phyloP scores from a whole-genome alignment of 176 grass and related monocot species.

The Musa itinerans region DNA sequence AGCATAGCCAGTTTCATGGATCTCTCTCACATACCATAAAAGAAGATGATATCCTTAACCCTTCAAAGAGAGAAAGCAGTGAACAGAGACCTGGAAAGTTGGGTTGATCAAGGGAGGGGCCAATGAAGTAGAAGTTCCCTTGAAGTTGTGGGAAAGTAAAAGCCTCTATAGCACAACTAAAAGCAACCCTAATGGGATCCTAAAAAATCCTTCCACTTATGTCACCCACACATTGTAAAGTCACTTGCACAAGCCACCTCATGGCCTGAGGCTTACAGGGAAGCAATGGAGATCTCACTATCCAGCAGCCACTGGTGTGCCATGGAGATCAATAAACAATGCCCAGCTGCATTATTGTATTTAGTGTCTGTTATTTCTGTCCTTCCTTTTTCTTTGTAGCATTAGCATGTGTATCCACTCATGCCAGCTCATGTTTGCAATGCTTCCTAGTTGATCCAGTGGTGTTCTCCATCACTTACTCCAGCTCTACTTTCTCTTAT shows the following conservation, averaged over 20 bases:
- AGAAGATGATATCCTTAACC: no score
- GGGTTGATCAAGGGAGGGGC: neutral
- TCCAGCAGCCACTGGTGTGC: neutral
- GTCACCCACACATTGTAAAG: neutral
- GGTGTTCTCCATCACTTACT: conserved; percentile 3
- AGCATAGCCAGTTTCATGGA: no score
- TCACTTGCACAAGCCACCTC: no score
- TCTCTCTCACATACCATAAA: no score
- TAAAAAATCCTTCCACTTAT: neutral
- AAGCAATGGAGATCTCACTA: neutral
- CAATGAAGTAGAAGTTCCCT: neutral
- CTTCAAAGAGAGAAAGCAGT: no score
- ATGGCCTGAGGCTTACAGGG: neutral
- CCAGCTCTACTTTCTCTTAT: neutral
- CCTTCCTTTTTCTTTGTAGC: neutral
- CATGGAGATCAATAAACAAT: conserved; percentile 1
- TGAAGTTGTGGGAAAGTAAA: conserved; percentile 2
- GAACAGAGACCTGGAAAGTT: neutral
- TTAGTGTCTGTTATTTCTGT: neutral
- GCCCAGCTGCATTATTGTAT: neutral
- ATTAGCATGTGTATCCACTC: conserved; percentile 4
- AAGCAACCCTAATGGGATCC: neutral
- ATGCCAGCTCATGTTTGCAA: conserved; percentile 9
- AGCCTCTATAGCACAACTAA: neutral
- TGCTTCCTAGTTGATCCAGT: conserved; percentile 7